Evolutionary conservation across 2,329 filamentous ascomycete genomes (phyloP).

Genomic region (Aspergillus chevalieri): DNA sequence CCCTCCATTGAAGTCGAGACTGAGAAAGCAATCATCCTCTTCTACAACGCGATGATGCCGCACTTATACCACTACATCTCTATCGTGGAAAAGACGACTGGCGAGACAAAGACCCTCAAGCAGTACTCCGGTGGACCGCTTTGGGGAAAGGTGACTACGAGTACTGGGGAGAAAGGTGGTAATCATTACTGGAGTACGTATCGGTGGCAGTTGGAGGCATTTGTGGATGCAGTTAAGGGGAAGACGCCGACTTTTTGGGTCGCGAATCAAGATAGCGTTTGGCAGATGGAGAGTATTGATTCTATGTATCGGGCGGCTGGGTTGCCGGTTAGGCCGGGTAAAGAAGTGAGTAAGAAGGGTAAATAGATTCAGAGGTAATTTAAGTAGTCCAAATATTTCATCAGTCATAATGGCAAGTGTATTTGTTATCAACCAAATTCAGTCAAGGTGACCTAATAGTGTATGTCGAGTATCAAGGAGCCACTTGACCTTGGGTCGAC

Average conservation of each 20-base stretch:
- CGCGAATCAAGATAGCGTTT: slow-evolving; percentile 37
- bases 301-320: slow-evolving; percentile 16
- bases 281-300: slow-evolving; percentile 34
- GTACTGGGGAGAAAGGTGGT: slow-evolving; percentile 14
- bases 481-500: neutral
- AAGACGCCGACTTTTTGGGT: slow-evolving; percentile 32
- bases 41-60: slow-evolving; percentile 30
- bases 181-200: slow-evolving; percentile 42
- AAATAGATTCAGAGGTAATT: neutral
- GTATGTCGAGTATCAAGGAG: neutral
- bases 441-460: neutral
- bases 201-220: slow-evolving; percentile 45
- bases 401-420: neutral
- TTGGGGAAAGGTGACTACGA: slow-evolving; percentile 25
- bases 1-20: slow-evolving; percentile 29
- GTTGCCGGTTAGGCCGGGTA: slow-evolving; percentile 10
- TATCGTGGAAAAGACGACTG: slow-evolving; percentile 23
- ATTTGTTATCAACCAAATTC: neutral
- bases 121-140: slow-evolving; percentile 23
- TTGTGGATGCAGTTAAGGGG: slow-evolving; percentile 42
- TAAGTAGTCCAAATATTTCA: neutral
- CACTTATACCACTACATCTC: slow-evolving; percentile 30
- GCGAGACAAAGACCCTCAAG: slow-evolving; percentile 14
- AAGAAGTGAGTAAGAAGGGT: neutral
- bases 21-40: slow-evolving; percentile 24